Evolutionary conservation across 495 filamentous ascomycete genomes (phyloP).

Genomic region (Tuber umbilicatum): DNA sequence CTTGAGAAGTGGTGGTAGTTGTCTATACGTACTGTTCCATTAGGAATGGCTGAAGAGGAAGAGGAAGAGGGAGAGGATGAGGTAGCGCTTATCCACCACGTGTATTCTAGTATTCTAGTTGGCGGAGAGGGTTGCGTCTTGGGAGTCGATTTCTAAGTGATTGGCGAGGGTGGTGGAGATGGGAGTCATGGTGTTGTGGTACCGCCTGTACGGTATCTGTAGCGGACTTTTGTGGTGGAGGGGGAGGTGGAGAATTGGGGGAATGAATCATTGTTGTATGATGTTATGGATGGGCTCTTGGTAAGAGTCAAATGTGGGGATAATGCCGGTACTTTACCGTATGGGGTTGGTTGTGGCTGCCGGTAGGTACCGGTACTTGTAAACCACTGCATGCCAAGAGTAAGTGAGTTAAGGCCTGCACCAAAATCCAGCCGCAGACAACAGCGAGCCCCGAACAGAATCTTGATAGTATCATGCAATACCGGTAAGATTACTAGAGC

Average conservation of each 20-base stretch:
- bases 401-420: background rate
- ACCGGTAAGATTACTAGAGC: too few species aligned
- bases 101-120: slow-evolving; percentile 83
- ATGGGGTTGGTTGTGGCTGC: too few species aligned
- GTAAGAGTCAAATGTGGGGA: background rate
- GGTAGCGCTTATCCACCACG: slow-evolving; percentile 65
- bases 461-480: background rate
- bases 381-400: slow-evolving; percentile 22
- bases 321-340: background rate
- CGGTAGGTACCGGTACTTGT: background rate
- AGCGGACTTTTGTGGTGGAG: background rate
- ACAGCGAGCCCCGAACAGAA: background rate
- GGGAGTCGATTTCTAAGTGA: slow-evolving; percentile 43
- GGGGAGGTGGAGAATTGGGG: background rate
- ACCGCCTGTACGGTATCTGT: background rate
- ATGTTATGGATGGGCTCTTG: background rate
- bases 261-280: background rate
- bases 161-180: slow-evolving; percentile 45
- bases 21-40: slow-evolving; percentile 12
- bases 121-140: slow-evolving; percentile 57
- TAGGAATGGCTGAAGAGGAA: background rate
- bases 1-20: slow-evolving; percentile 54
- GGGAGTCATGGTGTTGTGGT: slow-evolving; percentile 32
- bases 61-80: slow-evolving; percentile 1
- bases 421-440: slow-evolving; percentile 7